A percentile compares a stretch with the other conserved stretches of the same genome.
Evolutionary conservation across 2,329 filamentous ascomycete species (phyloP).

Genomic region (Purpureocillium lavendulum): DNA sequence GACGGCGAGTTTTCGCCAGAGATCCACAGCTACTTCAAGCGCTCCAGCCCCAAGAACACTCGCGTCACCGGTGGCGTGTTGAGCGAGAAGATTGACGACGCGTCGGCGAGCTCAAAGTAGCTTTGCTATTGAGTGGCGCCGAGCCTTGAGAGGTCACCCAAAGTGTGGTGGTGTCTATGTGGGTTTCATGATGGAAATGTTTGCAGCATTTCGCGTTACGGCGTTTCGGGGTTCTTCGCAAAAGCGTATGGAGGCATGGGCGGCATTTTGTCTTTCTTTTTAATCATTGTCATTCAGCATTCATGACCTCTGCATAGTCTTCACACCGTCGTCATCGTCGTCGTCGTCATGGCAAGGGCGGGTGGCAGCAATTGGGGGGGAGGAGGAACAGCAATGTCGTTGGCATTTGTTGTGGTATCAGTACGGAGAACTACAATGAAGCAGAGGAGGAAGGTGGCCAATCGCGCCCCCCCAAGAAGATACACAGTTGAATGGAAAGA

Average conservation of each 20-base stretch:
- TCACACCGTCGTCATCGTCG: neutral
- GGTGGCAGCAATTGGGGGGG: neutral
- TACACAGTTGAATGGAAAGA: neutral
- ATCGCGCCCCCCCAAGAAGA: neutral
- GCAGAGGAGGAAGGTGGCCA: neutral
- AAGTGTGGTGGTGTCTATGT: no score
- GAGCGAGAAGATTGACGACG: conserved; percentile 18
- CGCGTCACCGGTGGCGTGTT: conserved; percentile 10
- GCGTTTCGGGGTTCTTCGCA: no score
- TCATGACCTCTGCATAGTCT: neutral
- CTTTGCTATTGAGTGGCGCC: no score
- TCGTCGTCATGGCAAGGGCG: neutral
- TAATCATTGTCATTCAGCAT: neutral
- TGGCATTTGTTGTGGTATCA: conserved; percentile 1
- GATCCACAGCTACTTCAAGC: conserved; percentile 47
- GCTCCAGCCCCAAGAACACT: conserved; percentile 22
- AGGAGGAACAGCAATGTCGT: neutral
- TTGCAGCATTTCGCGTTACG: no score
- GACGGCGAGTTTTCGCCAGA: conserved; percentile 43
- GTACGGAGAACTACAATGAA: neutral
- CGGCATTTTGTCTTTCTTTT: neutral
- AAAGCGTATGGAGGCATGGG: no score
- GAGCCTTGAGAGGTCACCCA: neutral
- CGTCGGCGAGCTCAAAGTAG: conserved; percentile 7
- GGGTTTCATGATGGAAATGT: no score